A percentile compares a stretch with the other conserved stretches of the same genome.
phyloP scores from a whole-genome alignment of 768 basidiomycete genomes.

The Pleurotus tuoliensis region DNA sequence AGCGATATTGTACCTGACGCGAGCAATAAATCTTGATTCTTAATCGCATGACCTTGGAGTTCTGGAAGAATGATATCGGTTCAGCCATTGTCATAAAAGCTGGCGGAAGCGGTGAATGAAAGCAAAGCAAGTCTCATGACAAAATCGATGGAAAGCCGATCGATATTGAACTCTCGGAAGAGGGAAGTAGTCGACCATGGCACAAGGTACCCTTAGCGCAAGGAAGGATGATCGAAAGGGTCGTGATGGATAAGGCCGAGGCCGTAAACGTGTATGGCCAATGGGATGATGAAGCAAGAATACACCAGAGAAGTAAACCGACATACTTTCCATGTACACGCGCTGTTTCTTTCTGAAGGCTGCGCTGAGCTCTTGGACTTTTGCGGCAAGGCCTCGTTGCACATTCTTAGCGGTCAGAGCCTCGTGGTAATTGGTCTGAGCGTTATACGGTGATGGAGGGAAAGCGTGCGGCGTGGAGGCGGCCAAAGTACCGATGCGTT shows the following conservation, averaged over 20 bases:
- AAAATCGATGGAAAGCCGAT: conserved; percentile 10
- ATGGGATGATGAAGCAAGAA: conserved; percentile 11
- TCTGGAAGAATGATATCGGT: conserved; percentile 40
- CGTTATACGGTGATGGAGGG: conserved; percentile 47
- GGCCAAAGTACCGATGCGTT: conserved; percentile 51
- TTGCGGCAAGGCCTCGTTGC: conserved; percentile 92
- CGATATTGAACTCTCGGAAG: neutral
- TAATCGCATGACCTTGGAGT: conserved; percentile 95
- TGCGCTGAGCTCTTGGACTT: conserved; percentile 89
- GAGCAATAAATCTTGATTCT: conserved; percentile 90
- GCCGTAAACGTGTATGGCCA: conserved; percentile 10
- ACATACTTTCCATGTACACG: conserved; percentile 96
- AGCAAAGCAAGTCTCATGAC: conserved; percentile 15
- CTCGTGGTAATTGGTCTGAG: conserved; percentile 41
- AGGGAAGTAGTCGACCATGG: neutral
- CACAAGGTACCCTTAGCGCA: conserved; percentile 6
- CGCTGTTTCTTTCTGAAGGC: conserved; percentile 96
- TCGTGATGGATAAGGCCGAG: conserved; percentile 16
- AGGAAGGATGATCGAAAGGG: neutral
- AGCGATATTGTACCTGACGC: conserved; percentile 85
- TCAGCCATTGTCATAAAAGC: conserved; percentile 3
- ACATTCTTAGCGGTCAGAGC: conserved; percentile 84
- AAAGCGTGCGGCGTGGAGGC: conserved; percentile 56
- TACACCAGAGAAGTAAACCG: conserved; percentile 13
- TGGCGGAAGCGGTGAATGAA: conserved; percentile 8